phyloP scores from a whole-genome alignment of 2,329 filamentous ascomycete species.

The Ophiosphaerella narmari region DNA sequence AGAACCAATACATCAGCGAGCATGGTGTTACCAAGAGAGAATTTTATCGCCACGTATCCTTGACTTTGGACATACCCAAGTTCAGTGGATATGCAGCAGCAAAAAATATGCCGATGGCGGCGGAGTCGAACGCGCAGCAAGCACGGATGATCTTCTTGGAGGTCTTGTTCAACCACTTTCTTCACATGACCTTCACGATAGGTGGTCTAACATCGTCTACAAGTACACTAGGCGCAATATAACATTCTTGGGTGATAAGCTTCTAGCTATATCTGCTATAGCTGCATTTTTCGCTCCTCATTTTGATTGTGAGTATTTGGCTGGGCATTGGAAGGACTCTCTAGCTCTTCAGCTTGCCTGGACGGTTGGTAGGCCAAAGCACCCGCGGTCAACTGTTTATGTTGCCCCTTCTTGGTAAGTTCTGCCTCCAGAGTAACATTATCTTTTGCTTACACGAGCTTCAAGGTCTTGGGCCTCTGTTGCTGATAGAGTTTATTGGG shows the following conservation, averaged over 20 bases:
- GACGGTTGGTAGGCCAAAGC: neutral
- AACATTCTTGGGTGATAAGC: neutral
- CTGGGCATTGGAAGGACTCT: neutral
- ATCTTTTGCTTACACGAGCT: neutral
- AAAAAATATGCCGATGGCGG: neutral
- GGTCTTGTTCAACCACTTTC: neutral
- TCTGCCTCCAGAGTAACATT: no score
- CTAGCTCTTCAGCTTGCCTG: neutral
- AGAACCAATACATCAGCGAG: neutral
- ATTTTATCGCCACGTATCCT: conserved; percentile 1
- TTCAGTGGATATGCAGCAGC: conserved; percentile 2
- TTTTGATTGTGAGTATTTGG: neutral
- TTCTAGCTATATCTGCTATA: neutral
- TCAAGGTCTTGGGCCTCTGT: conserved; percentile 1
- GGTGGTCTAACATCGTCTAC: neutral
- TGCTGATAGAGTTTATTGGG: neutral
- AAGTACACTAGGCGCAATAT: conserved; percentile 1
- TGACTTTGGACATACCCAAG: conserved; percentile 2
- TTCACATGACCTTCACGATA: neutral
- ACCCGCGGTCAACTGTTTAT: neutral
- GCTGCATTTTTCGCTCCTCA: neutral
- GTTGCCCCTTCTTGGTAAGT: conserved; percentile 1
- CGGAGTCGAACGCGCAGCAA: conserved; percentile 1
- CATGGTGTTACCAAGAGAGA: conserved; percentile 1
- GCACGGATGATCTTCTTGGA: neutral